Percentiles rank a stretch among this genome's conserved stretches.
These are phyloP conservation scores for Populus deltoides DNA, from an alignment of 345 rosid genomes.

Conservation along the genomic window DNA sequence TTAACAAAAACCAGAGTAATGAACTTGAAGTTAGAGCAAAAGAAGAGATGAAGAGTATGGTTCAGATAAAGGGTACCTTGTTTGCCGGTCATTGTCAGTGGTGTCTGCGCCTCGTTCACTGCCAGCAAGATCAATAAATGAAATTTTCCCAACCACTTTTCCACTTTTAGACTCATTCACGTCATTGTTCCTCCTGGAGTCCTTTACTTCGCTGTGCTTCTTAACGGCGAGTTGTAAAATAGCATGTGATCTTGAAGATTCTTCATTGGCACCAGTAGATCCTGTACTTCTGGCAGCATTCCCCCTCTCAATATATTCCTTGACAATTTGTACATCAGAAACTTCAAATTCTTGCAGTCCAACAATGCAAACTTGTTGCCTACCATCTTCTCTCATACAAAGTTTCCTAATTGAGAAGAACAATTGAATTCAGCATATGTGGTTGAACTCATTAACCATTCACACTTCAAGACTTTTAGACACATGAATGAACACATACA, in stretches of 20 bases:
- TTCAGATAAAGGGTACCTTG: slow-evolving; percentile 49
- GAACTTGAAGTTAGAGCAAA: background rate
- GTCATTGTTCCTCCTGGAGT: slow-evolving; percentile 72
- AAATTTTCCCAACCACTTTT: slow-evolving; percentile 89
- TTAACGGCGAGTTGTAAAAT: slow-evolving; percentile 88
- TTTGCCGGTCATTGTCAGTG: slow-evolving; percentile 96
- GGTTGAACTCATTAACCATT: slow-evolving; percentile 5
- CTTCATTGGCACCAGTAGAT: slow-evolving; percentile 97
- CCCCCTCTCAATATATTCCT: slow-evolving; percentile 90
- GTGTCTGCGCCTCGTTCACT: slow-evolving; percentile 99
- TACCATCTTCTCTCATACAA: slow-evolving; percentile 98
- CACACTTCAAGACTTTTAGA: background rate
- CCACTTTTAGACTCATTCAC: slow-evolving; percentile 66
- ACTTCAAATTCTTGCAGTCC: slow-evolving; percentile 98
- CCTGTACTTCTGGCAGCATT: slow-evolving; percentile 94
- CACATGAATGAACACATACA: background rate
- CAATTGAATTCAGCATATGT: slow-evolving; percentile 12
- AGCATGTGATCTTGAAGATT: slow-evolving; percentile 99
- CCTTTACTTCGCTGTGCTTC: slow-evolving; percentile 83
- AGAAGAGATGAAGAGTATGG: background rate
- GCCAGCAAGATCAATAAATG: slow-evolving; percentile 99
- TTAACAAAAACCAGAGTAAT: background rate
- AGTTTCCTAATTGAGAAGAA: slow-evolving; percentile 61
- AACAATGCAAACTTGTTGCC: slow-evolving; percentile 97
- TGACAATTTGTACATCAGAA: slow-evolving; percentile 88